phyloP scores from a whole-genome alignment of 225 moss, liverwort and hornwort genomes.

The Bryum argenteum region DNA sequence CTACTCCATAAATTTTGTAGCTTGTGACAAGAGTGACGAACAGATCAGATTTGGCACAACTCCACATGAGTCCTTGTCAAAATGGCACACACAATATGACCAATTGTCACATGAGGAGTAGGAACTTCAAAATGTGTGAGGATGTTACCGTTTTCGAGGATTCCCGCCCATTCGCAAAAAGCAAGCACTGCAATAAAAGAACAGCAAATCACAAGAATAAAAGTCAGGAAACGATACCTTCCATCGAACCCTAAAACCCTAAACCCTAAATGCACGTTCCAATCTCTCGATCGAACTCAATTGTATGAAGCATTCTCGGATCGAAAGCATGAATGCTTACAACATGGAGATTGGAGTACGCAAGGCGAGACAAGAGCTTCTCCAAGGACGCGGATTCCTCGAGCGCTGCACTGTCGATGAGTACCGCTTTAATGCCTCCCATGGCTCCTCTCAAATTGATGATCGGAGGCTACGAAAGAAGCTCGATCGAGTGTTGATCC shows the following conservation, averaged over 20 bases:
- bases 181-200: conserved; percentile 35
- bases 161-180: conserved; percentile 31
- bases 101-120: too few relatives aligned
- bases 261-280: not conserved
- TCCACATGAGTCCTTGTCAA: too few relatives aligned
- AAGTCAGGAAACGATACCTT: not conserved
- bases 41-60: too few relatives aligned
- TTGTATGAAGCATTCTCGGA: not conserved
- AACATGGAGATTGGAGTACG: conserved; percentile 45
- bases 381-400: conserved; percentile 40
- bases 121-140: too few relatives aligned
- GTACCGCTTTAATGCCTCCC: conserved; percentile 59
- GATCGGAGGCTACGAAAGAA: too few relatives aligned
- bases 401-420: conserved; percentile 42
- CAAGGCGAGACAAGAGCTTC: conserved; percentile 49
- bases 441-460: too few relatives aligned
- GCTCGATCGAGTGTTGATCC: too few relatives aligned
- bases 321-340: conserved; percentile 20
- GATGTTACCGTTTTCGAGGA: conserved; percentile 31
- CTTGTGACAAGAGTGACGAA: too few relatives aligned
- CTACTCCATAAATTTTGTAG: too few relatives aligned
- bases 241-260: not conserved
- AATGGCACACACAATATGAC: too few relatives aligned
- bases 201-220: not conserved
- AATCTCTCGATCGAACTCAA: not conserved